Percentiles rank a stretch among this genome's conserved stretches.
phyloP scores from a whole-genome alignment of 2,329 filamentous ascomycete genomes.

The Epichloe uncinata region DNA sequence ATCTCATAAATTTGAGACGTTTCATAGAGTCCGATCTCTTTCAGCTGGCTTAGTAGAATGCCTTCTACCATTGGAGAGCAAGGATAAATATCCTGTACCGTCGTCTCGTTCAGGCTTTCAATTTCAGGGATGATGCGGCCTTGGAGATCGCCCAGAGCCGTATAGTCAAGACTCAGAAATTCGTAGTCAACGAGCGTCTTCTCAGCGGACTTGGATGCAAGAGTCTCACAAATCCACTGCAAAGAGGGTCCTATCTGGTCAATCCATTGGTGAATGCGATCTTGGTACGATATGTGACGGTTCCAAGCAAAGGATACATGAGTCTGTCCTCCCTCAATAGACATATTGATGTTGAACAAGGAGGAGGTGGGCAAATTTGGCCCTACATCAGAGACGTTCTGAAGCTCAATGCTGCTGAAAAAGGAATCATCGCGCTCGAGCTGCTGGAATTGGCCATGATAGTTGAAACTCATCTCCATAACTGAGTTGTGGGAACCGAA shows the following conservation, averaged over 20 bases:
- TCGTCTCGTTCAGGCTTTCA: slow-evolving; percentile 5
- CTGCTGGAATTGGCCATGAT: slow-evolving; percentile 8
- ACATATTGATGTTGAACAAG: slow-evolving; percentile 2
- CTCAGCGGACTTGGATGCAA: not conserved
- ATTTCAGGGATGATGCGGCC: slow-evolving; percentile 10
- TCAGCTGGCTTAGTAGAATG: slow-evolving; percentile 21
- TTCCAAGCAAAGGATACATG: slow-evolving; percentile 3
- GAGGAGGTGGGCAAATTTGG: slow-evolving; percentile 1
- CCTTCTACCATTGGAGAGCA: slow-evolving; percentile 25
- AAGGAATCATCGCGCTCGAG: slow-evolving; percentile 8
- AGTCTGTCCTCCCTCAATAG: slow-evolving; percentile 1
- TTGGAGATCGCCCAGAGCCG: slow-evolving; percentile 13
- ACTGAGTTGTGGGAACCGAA: not conserved
- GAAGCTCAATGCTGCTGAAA: slow-evolving; percentile 4
- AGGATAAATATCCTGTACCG: slow-evolving; percentile 23
- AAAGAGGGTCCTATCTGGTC: not conserved
- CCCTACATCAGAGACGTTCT: slow-evolving; percentile 3
- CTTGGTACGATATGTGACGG: slow-evolving; percentile 2
- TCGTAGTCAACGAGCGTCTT: slow-evolving; percentile 1
- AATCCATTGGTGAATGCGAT: not conserved
- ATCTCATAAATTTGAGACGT: slow-evolving; percentile 11
- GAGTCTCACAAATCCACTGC: not conserved
- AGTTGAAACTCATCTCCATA: slow-evolving; percentile 8
- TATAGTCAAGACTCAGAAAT: slow-evolving; percentile 12
- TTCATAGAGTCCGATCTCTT: slow-evolving; percentile 7